Percentiles rank a stretch among this genome's conserved stretches.
Evolutionary conservation across 345 rosid species (phyloP).

Genomic region (Gossypium sturtianum): DNA sequence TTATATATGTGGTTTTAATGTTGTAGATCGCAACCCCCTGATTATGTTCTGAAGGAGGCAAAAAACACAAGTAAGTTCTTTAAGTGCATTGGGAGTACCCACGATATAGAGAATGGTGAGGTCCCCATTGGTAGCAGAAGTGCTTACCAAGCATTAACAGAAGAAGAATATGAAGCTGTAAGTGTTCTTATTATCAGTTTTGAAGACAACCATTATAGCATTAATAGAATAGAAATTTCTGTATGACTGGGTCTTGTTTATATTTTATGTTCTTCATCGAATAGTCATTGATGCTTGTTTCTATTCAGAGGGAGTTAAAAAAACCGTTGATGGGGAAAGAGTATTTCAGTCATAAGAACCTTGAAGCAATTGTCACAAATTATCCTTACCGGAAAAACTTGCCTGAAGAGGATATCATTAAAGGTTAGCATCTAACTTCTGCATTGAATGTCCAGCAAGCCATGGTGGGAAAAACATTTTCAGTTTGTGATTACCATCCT

Average conservation of each 20-base stretch:
- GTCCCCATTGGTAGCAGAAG: constrained; percentile 48
- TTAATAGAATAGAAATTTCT: constrained; percentile 10
- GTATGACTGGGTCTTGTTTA: neutral
- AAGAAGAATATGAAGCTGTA: constrained; percentile 92
- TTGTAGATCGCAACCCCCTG: constrained; percentile 93
- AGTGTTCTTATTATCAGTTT: constrained; percentile 29
- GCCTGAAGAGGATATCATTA: constrained; percentile 64
- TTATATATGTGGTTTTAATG: constrained; percentile 31
- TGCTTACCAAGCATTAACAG: constrained; percentile 72
- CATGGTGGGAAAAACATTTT: neutral
- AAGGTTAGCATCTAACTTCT: constrained; percentile 50
- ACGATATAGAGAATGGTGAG: constrained; percentile 58
- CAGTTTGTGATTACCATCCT: constrained; percentile 9
- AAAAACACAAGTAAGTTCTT: constrained; percentile 82
- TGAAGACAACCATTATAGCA: constrained; percentile 1
- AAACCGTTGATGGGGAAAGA: constrained; percentile 86
- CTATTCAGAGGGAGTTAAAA: constrained; percentile 76
- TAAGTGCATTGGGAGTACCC: constrained; percentile 84
- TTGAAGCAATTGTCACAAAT: constrained; percentile 78
- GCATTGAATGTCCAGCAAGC: constrained; percentile 4
- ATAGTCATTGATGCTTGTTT: constrained; percentile 18
- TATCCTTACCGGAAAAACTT: constrained; percentile 86
- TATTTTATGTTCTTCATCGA: constrained; percentile 4
- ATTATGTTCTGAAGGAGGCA: constrained; percentile 88
- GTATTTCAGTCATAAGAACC: constrained; percentile 86